phyloP scores from a whole-genome alignment of 2,329 filamentous ascomycete species.

The Aspergillaceae sp. region DNA sequence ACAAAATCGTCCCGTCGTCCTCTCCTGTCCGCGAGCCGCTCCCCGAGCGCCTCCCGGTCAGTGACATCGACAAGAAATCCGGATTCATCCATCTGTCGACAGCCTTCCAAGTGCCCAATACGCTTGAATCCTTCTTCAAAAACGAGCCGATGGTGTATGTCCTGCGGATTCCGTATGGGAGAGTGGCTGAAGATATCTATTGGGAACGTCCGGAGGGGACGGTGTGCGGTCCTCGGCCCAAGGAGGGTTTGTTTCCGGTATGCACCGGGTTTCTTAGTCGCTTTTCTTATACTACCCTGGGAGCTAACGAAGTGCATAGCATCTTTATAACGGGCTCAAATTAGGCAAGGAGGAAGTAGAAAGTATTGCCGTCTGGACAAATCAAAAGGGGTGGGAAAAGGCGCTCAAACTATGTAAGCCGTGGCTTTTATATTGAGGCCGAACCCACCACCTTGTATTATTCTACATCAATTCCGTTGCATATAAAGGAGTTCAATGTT shows the following conservation, averaged over 20 bases:
- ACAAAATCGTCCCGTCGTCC: constrained; percentile 32
- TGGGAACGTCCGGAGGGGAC: constrained; percentile 33
- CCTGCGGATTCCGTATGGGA: constrained; percentile 26
- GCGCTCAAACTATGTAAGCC: constrained; percentile 24
- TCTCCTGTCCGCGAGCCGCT: constrained; percentile 27
- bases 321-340: constrained; percentile 32
- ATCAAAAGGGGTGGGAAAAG: constrained; percentile 30
- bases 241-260: constrained; percentile 34
- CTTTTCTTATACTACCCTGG: background rate
- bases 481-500: constrained; percentile 1
- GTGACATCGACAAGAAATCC: constrained; percentile 27
- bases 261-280: constrained; percentile 5
- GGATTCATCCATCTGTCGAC: constrained; percentile 34
- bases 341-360: constrained; percentile 31
- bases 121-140: constrained; percentile 30
- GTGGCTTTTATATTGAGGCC: constrained; percentile 27
- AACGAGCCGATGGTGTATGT: constrained; percentile 31
- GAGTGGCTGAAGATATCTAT: constrained; percentile 20
- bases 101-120: constrained; percentile 30
- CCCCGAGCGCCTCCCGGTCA: constrained; percentile 28
- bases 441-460: background rate
- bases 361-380: constrained; percentile 30
- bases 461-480: background rate
- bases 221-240: constrained; percentile 27
- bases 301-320: constrained; percentile 14